These are phyloP conservation scores for Ascoidea tarda DNA, from an alignment of 805 yeast species.

Conservation along the genomic window DNA sequence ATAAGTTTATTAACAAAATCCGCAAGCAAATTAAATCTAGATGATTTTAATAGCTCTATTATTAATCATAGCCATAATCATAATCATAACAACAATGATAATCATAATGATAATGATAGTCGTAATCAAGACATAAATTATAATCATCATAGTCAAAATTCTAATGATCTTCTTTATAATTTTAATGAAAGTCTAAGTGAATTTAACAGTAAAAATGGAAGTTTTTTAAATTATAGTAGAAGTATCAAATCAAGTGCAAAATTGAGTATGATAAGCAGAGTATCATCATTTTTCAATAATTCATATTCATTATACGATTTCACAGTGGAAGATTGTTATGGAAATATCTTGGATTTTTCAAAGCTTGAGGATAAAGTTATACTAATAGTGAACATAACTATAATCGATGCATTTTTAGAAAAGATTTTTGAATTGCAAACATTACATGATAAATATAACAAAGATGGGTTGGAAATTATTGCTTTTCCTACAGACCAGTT, in stretches of 20 bases:
- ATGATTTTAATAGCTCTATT: background rate
- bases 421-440: constrained; percentile 55
- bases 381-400: constrained; percentile 30
- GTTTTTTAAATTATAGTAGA: no score
- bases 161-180: background rate
- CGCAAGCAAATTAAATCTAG: background rate
- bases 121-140: background rate
- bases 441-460: constrained; percentile 43
- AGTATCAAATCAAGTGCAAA: background rate
- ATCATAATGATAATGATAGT: no score
- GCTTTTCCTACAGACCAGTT: constrained; percentile 82
- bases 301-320: constrained; percentile 23
- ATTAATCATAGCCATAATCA: background rate
- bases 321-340: constrained; percentile 24
- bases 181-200: no score
- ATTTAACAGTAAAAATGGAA: no score
- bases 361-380: constrained; percentile 32
- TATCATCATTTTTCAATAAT: background rate
- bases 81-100: no score
- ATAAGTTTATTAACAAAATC: background rate
- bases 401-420: constrained; percentile 39
- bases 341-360: constrained; percentile 22
- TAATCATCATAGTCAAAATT: no score
- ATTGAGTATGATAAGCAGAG: background rate
- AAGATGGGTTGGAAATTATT: constrained; percentile 41